Evolutionary conservation across 1,139 yeast genomes (phyloP).

Genomic region (Candida anutae): DNA sequence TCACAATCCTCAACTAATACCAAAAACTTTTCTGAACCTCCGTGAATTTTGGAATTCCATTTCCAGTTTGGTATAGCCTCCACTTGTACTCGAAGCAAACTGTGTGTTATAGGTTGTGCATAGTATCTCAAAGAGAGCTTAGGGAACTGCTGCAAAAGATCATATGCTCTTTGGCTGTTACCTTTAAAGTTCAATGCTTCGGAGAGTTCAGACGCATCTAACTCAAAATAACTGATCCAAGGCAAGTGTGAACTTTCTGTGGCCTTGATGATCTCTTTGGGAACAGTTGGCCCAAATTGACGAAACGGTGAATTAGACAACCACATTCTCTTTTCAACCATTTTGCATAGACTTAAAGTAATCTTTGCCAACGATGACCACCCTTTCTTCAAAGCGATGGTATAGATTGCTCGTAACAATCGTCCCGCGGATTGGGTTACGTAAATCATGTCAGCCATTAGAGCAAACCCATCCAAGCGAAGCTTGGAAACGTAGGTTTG

Average conservation of each 20-base stretch:
- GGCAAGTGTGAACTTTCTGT: conserved; percentile 81
- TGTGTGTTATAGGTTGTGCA: conserved; percentile 71
- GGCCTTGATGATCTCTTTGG: conserved; percentile 59
- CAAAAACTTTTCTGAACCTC: conserved; percentile 56
- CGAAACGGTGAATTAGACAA: conserved; percentile 76
- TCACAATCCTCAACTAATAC: conserved; percentile 76
- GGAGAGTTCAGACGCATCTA: conserved; percentile 70
- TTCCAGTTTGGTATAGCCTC: conserved; percentile 66
- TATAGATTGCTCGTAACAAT: conserved; percentile 76
- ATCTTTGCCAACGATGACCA: conserved; percentile 64
- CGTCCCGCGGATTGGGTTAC: conserved; percentile 93
- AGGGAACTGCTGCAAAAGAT: conserved; percentile 68
- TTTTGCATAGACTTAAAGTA: conserved; percentile 62
- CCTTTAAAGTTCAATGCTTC: conserved; percentile 72
- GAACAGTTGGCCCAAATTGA: conserved; percentile 62
- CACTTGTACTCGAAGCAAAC: conserved; percentile 56
- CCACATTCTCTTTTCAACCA: conserved; percentile 84
- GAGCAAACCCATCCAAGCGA: conserved; percentile 77
- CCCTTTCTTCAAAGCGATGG: conserved; percentile 59
- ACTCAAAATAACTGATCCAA: conserved; percentile 68
- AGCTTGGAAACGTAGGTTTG: conserved; percentile 81
- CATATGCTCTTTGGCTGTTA: conserved; percentile 54
- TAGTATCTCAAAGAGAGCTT: conserved; percentile 47
- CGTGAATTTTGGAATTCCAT: conserved; percentile 66
- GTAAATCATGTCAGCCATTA: conserved; percentile 89